These are phyloP conservation scores for Penicillium argentinense DNA, from an alignment of 495 filamentous ascomycete species.

Conservation along the genomic window DNA sequence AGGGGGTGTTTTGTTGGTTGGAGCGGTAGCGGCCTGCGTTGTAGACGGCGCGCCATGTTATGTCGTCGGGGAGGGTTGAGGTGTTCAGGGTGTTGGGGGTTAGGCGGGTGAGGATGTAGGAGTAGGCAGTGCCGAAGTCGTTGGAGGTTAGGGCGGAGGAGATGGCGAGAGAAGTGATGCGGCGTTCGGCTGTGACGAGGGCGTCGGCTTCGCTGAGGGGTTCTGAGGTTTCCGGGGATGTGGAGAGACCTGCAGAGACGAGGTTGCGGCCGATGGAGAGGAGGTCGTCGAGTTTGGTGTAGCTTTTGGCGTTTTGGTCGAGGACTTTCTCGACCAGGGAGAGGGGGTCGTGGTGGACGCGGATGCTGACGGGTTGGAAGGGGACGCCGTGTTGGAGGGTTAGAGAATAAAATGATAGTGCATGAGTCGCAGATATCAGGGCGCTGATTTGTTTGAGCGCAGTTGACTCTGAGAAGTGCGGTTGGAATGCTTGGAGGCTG, in stretches of 20 bases:
- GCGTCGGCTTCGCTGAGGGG: slow-evolving; percentile 24
- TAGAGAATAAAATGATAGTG: slow-evolving; percentile 82
- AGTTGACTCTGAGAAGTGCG: slow-evolving; percentile 57
- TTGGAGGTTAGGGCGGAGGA: slow-evolving; percentile 80
- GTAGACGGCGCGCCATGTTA: slow-evolving; percentile 90
- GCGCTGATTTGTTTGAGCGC: slow-evolving; percentile 59
- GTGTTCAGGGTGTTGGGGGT: slow-evolving; percentile 37
- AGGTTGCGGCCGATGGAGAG: slow-evolving; percentile 75
- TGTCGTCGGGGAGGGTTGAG: slow-evolving; percentile 65
- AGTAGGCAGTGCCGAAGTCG: slow-evolving; percentile 97
- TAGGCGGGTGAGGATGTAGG: slow-evolving; percentile 76
- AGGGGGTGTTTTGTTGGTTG: slow-evolving; percentile 26
- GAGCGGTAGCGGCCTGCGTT: slow-evolving; percentile 79
- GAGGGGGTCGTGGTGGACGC: slow-evolving; percentile 82
- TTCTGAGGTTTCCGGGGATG: slow-evolving; percentile 12
- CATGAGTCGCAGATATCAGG: slow-evolving; percentile 82
- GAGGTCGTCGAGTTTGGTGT: slow-evolving; percentile 83
- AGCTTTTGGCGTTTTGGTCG: slow-evolving; percentile 81
- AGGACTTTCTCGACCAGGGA: slow-evolving; percentile 82
- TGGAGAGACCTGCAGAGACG: slow-evolving; percentile 63
- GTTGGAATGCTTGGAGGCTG: slow-evolving; percentile 69
- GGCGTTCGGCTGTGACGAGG: slow-evolving; percentile 52
- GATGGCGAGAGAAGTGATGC: slow-evolving; percentile 85
- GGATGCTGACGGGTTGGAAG: slow-evolving; percentile 86
- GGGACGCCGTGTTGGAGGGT: slow-evolving; percentile 89